Percentiles rank a stretch among this genome's conserved stretches.
phyloP scores from a whole-genome alignment of 768 basidiomycete species.

The Tylopilus intermedius region DNA sequence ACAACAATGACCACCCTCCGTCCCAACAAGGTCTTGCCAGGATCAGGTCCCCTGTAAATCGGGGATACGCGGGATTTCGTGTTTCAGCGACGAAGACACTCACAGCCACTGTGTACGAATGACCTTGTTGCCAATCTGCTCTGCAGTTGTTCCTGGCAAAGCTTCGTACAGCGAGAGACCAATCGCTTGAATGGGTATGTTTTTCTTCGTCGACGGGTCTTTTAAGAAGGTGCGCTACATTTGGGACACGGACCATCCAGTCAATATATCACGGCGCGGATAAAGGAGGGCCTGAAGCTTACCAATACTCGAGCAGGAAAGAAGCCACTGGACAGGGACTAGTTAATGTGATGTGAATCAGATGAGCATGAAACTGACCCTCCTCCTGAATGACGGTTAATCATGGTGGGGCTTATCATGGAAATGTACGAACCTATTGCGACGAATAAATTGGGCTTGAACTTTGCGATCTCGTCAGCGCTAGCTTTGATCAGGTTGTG shows the following conservation, averaged over 20 bases:
- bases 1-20: conserved; percentile 63
- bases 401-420: background rate
- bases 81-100: conserved; percentile 26
- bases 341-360: conserved; percentile 10
- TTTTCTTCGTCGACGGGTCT: conserved; percentile 59
- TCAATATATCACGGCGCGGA: background rate
- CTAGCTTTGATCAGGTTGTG: conserved; percentile 78
- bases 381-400: conserved; percentile 50
- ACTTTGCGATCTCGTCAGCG: conserved; percentile 67
- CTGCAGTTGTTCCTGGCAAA: conserved; percentile 65
- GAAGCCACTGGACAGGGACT: conserved; percentile 61
- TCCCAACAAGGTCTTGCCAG: conserved; percentile 70
- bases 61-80: background rate
- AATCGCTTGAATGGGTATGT: conserved; percentile 92
- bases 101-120: conserved; percentile 96
- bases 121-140: conserved; percentile 79
- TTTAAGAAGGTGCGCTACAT: conserved; percentile 79
- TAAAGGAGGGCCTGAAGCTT: conserved; percentile 6
- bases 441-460: conserved; percentile 82
- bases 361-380: conserved; percentile 51
- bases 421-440: conserved; percentile 61
- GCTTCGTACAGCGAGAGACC: conserved; percentile 94
- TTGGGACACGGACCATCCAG: background rate
- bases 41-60: conserved; percentile 52
- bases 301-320: conserved; percentile 93